These are phyloP conservation scores for Pisolithus sp. DNA, from an alignment of 768 basidiomycete genomes.

Conservation along the genomic window DNA sequence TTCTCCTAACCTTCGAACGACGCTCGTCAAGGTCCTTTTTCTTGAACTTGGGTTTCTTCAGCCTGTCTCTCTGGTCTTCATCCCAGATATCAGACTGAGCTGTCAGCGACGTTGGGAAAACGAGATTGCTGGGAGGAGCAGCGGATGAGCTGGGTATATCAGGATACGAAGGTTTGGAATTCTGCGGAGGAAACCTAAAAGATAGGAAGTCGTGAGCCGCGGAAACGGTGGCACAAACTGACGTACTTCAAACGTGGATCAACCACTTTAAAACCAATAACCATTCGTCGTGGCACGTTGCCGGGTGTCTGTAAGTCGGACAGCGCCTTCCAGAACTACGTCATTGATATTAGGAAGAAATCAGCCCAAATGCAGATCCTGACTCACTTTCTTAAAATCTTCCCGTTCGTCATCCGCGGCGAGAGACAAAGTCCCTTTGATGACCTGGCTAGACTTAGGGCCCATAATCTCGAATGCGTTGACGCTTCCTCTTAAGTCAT, in stretches of 20 bases:
- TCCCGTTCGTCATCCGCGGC: slow-evolving; percentile 40
- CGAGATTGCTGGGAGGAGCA: slow-evolving; percentile 24
- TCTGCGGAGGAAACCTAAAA: slow-evolving; percentile 77
- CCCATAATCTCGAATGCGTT: slow-evolving; percentile 90
- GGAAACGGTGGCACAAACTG: neutral
- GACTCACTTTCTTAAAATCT: slow-evolving; percentile 54
- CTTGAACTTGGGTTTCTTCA: slow-evolving; percentile 62
- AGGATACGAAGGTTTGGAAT: slow-evolving; percentile 42
- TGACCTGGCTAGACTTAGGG: slow-evolving; percentile 70
- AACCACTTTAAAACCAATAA: slow-evolving; percentile 71
- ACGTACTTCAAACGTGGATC: slow-evolving; percentile 84
- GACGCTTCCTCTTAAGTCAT: slow-evolving; percentile 63
- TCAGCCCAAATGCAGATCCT: neutral
- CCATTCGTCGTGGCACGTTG: slow-evolving; percentile 65
- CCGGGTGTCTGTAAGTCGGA: slow-evolving; percentile 56
- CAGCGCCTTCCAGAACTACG: slow-evolving; percentile 51
- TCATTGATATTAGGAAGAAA: neutral
- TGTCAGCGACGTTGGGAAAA: slow-evolving; percentile 48
- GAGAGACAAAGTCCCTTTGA: slow-evolving; percentile 56
- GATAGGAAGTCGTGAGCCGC: neutral
- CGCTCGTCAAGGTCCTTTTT: slow-evolving; percentile 87
- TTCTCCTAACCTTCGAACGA: slow-evolving; percentile 52
- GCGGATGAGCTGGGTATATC: slow-evolving; percentile 19
- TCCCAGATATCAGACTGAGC: slow-evolving; percentile 72
- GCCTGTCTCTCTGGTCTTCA: slow-evolving; percentile 44